These are phyloP conservation scores for Neonectria faginata DNA, from an alignment of 2,329 filamentous ascomycete species.

Conservation along the genomic window DNA sequence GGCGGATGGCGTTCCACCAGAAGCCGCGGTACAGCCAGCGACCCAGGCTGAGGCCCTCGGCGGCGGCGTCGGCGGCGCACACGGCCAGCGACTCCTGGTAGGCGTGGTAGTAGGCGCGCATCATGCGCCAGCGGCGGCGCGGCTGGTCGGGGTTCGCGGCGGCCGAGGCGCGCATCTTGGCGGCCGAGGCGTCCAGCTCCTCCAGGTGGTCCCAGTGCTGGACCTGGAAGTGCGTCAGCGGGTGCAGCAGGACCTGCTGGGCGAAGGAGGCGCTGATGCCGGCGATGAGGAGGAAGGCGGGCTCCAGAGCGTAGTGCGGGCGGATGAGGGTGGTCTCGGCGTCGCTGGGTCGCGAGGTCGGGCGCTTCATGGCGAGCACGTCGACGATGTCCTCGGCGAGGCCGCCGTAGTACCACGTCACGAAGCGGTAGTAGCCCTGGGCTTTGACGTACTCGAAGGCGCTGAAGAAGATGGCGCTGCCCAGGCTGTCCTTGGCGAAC, in stretches of 20 bases:
- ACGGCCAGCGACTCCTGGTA: constrained; percentile 76
- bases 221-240: constrained; percentile 76
- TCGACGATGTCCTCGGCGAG: constrained; percentile 65
- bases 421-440: constrained; percentile 76
- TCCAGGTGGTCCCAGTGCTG: constrained; percentile 80
- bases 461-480: constrained; percentile 78
- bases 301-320: constrained; percentile 81
- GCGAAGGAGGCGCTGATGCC: constrained; percentile 76
- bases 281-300: constrained; percentile 75
- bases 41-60: constrained; percentile 66
- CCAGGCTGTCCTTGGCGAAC: constrained; percentile 76
- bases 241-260: constrained; percentile 78
- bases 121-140: constrained; percentile 61
- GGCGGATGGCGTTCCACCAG: constrained; percentile 77
- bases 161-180: constrained; percentile 55
- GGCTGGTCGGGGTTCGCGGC: constrained; percentile 49
- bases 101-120: constrained; percentile 75
- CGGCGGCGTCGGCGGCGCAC: constrained; percentile 67
- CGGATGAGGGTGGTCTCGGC: constrained; percentile 65
- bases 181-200: constrained; percentile 73
- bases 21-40: constrained; percentile 79
- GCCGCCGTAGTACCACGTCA: constrained; percentile 76
- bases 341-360: constrained; percentile 42
- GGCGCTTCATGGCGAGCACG: constrained; percentile 60
- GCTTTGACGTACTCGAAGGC: constrained; percentile 82